Base-by-base conservation (phyloP, 108 stramenopile species). In the Nitzschia sp. region DNA sequence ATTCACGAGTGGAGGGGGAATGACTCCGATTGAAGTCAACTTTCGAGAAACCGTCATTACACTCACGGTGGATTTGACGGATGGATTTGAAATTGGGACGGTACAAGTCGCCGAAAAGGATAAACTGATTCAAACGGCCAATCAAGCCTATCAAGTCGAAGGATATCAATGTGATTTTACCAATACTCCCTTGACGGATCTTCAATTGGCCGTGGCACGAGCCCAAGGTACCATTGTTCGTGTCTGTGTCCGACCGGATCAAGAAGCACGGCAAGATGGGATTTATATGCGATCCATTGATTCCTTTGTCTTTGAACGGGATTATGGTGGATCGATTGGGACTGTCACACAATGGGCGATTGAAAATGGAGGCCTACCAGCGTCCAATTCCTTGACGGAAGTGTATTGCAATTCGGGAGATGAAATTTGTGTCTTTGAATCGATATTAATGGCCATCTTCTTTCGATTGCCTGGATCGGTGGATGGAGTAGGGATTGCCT, bases 91-190 rank as follows among this genome's bases (percentile, higher is more conserved):
- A 3, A 38, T 70, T 53, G 48, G 19, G 17, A 6, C 22, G 9
- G 21, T 61, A 23, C 16, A 33, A 6, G 59, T 61, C 13, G n/a
- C 11, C 3, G 36, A 36, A 33, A 70, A 70, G 21, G 58, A 70
- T 4, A 61, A 48, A 23, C 8, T 61, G 15, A 33, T 60, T 15
- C 26, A 30, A 38, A 70, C 69, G 2, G 69, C 69, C 19, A 61
- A 61, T 44, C 38, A 61, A 44, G 38, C 59, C 35, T 61, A 61
- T 41, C 35, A 23, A 2, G 34, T 61, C 2, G 59, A 44, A 61
- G 59, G 59, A 19, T 61, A 21, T 41, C 38, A 44, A 21, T 61
- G 59, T 61, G 38, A 61, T 21, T 36, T 13, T 61, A 8, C 22
- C 36, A 61, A 61, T 21, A 5, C 13, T 19, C 55, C 55, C 13